Percentiles rank a stretch among this genome's conserved stretches.
These are phyloP conservation scores for Stachybotrys echinatus DNA, from an alignment of 2,329 filamentous ascomycete genomes.

Conservation along the genomic window DNA sequence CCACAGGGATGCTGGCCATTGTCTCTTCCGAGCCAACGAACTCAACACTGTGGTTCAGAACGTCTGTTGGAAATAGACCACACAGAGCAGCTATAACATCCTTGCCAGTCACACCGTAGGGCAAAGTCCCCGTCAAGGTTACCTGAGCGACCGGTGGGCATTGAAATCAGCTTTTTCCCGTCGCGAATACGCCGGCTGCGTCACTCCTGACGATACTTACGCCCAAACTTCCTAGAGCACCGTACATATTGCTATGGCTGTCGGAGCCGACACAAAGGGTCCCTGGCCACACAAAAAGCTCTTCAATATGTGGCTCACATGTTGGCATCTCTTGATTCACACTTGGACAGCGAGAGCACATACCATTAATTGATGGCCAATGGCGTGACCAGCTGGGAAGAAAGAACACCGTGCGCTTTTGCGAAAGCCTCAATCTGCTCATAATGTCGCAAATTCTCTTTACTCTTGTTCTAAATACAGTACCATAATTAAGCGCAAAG, in stretches of 20 bases:
- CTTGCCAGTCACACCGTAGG: slow-evolving; percentile 79
- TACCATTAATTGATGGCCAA: slow-evolving; percentile 80
- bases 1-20: not conserved
- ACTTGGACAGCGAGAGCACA: not conserved
- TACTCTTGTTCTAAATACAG: slow-evolving; percentile 79
- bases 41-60: slow-evolving; percentile 86
- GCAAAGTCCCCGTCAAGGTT: slow-evolving; percentile 64
- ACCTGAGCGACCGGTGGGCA: slow-evolving; percentile 79
- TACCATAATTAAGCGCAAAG: slow-evolving; percentile 82
- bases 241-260: slow-evolving; percentile 78
- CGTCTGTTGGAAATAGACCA: slow-evolving; percentile 78
- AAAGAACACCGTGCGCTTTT: slow-evolving; percentile 68
- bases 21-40: slow-evolving; percentile 79
- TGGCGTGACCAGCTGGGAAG: slow-evolving; percentile 72
- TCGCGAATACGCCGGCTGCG: slow-evolving; percentile 80
- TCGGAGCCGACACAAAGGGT: slow-evolving; percentile 77
- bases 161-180: slow-evolving; percentile 81
- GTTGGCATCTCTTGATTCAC: slow-evolving; percentile 2
- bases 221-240: slow-evolving; percentile 42
- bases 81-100: slow-evolving; percentile 90
- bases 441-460: slow-evolving; percentile 80
- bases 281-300: slow-evolving; percentile 70
- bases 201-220: slow-evolving; percentile 84
- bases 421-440: slow-evolving; percentile 77
- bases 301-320: slow-evolving; percentile 38